These are phyloP conservation scores for Carex pumila DNA, from an alignment of 176 grass and related monocot genomes.

Conservation along the genomic window DNA sequence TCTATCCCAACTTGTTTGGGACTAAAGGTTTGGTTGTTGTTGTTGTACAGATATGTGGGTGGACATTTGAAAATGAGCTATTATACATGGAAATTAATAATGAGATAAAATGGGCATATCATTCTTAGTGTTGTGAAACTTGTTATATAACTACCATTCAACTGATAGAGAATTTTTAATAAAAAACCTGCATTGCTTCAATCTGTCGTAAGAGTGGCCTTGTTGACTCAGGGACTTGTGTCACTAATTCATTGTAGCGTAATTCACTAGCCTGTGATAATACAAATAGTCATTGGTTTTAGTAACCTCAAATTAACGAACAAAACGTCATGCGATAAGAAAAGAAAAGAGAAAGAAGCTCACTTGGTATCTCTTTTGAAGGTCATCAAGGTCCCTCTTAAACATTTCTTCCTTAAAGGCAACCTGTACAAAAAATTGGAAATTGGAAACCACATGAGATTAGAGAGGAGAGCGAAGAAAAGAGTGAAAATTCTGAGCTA, in stretches of 20 bases:
- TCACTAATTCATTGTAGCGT: conserved; percentile 94
- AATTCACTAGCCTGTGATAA: conserved; percentile 81
- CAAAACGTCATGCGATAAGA: conserved; percentile 17
- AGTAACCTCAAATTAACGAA: not conserved
- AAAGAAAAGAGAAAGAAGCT: conserved; percentile 14
- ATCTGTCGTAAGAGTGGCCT: conserved; percentile 94
- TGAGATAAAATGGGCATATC: not conserved
- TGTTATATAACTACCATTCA: not conserved
- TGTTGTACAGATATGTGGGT: not conserved
- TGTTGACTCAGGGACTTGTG: conserved; percentile 97
- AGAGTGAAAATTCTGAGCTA: not conserved
- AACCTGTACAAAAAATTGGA: conserved; percentile 35
- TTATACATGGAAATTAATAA: conserved; percentile 5
- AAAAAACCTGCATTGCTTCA: conserved; percentile 94
- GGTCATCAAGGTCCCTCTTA: conserved; percentile 85
- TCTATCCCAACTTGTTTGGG: too few species aligned
- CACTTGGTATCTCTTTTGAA: conserved; percentile 98
- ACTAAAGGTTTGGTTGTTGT: too few species aligned
- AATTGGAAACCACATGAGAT: not conserved
- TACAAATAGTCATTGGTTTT: conserved; percentile 6
- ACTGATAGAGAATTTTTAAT: not conserved
- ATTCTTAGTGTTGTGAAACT: not conserved
- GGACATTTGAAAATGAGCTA: conserved; percentile 5
- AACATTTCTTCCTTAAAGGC: conserved; percentile 93
- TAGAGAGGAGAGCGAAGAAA: not conserved